Conservation (phyloP, 2,329 filamentous ascomycete species). For the Acephala macrosclerotiorum region DNA sequence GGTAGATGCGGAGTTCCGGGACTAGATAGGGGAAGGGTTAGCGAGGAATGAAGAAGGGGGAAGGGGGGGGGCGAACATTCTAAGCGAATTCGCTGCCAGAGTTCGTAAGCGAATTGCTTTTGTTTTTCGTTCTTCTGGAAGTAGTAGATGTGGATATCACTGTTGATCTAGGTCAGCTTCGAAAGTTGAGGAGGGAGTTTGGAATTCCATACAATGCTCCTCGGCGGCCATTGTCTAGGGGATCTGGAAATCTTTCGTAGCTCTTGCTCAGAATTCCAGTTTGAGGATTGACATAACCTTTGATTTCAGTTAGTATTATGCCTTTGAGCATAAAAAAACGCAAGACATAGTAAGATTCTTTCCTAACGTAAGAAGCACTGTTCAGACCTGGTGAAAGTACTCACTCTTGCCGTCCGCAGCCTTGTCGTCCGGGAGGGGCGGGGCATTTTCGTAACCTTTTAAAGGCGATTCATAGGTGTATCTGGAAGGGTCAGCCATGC, state of each 20-base stretch:
- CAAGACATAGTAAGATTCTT: background rate
- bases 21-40: slow-evolving; percentile 56
- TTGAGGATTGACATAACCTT: slow-evolving; percentile 66
- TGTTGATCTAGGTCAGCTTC: slow-evolving; percentile 45
- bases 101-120: slow-evolving; percentile 69
- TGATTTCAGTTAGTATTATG: background rate
- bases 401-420: slow-evolving; percentile 77
- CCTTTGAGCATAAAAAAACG: background rate
- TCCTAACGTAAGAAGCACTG: background rate
- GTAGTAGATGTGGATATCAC: slow-evolving; percentile 86
- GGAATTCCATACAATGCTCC: slow-evolving; percentile 69
- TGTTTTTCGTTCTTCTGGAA: slow-evolving; percentile 70
- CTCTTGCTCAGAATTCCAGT: slow-evolving; percentile 67
- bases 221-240: slow-evolving; percentile 68
- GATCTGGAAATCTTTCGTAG: slow-evolving; percentile 73
- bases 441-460: slow-evolving; percentile 55
- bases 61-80: slow-evolving; percentile 66
- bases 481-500: slow-evolving; percentile 58
- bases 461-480: slow-evolving; percentile 61
- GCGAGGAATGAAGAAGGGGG: slow-evolving; percentile 9
- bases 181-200: background rate
- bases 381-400: background rate
- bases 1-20: slow-evolving; percentile 84
- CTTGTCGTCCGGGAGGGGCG: slow-evolving; percentile 52
- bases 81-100: slow-evolving; percentile 80